Percentiles rank a stretch among this genome's conserved stretches.
phyloP scores from a whole-genome alignment of 108 stramenopile species.

The Poteriospumella lacustris region DNA sequence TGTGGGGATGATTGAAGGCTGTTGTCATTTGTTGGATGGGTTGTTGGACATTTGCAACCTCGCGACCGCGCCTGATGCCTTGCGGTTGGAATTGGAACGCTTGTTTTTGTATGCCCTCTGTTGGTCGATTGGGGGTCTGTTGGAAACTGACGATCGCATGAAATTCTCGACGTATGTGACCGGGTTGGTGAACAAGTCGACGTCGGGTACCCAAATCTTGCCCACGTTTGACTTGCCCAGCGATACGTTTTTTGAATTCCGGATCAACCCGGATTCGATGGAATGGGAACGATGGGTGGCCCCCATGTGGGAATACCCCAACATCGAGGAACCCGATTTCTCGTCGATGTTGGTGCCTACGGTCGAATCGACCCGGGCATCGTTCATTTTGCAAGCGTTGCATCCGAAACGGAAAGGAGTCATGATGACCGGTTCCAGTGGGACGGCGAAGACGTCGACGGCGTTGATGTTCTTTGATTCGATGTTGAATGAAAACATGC shows the following conservation, averaged over 20 bases:
- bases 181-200: background rate
- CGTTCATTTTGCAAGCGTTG: background rate
- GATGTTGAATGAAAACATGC: background rate
- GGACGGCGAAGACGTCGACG: conserved; percentile 61
- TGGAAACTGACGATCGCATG: conserved; percentile 41
- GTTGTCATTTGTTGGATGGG: conserved; percentile 39
- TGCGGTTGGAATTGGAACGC: conserved; percentile 34
- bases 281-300: conserved; percentile 49
- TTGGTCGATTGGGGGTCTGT: conserved; percentile 48
- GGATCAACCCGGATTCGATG: conserved; percentile 31
- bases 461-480: conserved; percentile 47
- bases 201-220: background rate
- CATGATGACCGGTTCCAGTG: conserved; percentile 51
- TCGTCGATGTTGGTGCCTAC: conserved; percentile 47
- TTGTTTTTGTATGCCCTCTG: conserved; percentile 39
- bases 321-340: conserved; percentile 36
- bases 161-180: conserved; percentile 37
- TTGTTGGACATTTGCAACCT: conserved; percentile 47
- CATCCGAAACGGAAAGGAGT: background rate
- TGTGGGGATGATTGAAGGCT: conserved; percentile 43
- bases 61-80: conserved; percentile 30
- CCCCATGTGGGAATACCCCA: conserved; percentile 39
- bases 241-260: conserved; percentile 41
- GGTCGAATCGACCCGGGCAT: conserved; percentile 36
- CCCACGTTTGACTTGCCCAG: background rate